Percentiles rank a stretch among this genome's conserved stretches.
These are phyloP conservation scores for Paramecium biaurelia DNA, from an alignment of 73 alveolate genomes.

Conservation along the genomic window DNA sequence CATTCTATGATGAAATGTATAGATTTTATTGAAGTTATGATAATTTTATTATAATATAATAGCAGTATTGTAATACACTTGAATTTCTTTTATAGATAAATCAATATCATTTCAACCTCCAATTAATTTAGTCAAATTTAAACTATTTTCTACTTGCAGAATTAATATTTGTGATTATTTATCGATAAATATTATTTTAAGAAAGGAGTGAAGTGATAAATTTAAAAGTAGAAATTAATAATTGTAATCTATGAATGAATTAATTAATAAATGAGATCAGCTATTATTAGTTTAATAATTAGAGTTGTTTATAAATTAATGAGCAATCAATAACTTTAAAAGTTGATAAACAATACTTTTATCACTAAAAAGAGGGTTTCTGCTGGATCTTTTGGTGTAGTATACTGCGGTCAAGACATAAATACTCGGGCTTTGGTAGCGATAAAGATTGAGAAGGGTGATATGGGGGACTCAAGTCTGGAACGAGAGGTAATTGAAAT, in stretches of 20 bases:
- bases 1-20: not conserved
- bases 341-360: slow-evolving; percentile 45
- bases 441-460: not conserved
- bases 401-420: slow-evolving; percentile 72
- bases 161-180: not conserved
- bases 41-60: not conserved
- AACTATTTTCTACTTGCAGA: not conserved
- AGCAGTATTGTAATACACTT: not conserved
- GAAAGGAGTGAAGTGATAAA: not conserved
- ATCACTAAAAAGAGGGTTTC: slow-evolving; percentile 72
- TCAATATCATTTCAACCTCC: not conserved
- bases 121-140: not conserved
- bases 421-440: not conserved
- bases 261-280: not conserved
- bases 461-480: not conserved
- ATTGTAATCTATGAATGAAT: not conserved
- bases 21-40: not conserved
- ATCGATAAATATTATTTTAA: not conserved
- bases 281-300: not conserved
- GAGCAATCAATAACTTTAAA: slow-evolving; percentile 32
- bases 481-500: not conserved
- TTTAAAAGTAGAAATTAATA: not conserved
- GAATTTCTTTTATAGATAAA: not conserved
- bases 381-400: slow-evolving; percentile 92
- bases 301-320: not conserved